Evolutionary conservation across 2,329 filamentous ascomycete genomes (phyloP).

Genomic region (Fusarium sp.): DNA sequence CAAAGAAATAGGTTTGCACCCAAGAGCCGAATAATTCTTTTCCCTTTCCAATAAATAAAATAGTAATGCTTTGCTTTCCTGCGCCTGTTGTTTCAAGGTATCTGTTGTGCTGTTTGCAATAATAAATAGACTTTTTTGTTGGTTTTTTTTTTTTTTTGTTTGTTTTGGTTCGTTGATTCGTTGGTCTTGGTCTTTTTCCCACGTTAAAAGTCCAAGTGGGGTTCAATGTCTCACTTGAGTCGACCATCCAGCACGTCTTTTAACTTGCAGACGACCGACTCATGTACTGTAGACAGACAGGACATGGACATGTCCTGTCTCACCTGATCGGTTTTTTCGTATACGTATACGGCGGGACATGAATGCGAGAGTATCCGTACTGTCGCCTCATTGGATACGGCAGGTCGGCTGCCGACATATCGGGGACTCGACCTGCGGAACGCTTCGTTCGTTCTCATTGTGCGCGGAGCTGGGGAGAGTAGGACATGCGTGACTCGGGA

Average conservation of each 20-base stretch:
- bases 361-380: neutral
- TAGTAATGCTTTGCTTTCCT: constrained; percentile 22
- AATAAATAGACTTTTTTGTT: constrained; percentile 28
- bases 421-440: constrained; percentile 21
- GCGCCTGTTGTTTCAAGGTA: constrained; percentile 32
- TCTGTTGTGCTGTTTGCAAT: constrained; percentile 16
- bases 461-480: constrained; percentile 48
- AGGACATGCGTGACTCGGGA: constrained; percentile 48
- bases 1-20: constrained; percentile 45
- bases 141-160: constrained; percentile 22
- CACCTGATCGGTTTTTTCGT: constrained; percentile 10
- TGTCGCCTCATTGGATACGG: constrained; percentile 26
- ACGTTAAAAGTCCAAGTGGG: constrained; percentile 26
- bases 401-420: constrained; percentile 32
- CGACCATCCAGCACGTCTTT: constrained; percentile 21
- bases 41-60: constrained; percentile 26
- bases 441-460: constrained; percentile 36
- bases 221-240: constrained; percentile 35
- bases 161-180: constrained; percentile 28
- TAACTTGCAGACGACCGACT: constrained; percentile 21
- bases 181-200: neutral
- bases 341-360: constrained; percentile 9
- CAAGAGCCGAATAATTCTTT: constrained; percentile 43
- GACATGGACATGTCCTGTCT: neutral
- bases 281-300: constrained; percentile 4